Evolutionary conservation across 2,329 filamentous ascomycete genomes (phyloP).

Genomic region (Colletotrichum agaves): DNA sequence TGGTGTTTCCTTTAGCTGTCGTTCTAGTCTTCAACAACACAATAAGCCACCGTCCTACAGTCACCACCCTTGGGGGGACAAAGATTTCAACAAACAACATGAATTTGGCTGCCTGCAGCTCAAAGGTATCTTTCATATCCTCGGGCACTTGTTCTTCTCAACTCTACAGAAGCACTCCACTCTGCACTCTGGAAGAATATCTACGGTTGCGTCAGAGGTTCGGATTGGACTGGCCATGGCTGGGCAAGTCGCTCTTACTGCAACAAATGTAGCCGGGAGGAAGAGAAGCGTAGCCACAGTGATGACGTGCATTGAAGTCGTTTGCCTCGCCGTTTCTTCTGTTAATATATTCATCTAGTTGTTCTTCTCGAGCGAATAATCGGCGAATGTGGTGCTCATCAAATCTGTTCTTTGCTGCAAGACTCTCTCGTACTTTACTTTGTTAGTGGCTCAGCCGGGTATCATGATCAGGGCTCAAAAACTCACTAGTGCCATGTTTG

Average conservation of each 20-base stretch:
- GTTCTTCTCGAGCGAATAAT: neutral
- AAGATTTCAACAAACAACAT: neutral
- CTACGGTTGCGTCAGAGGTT: conserved; percentile 5
- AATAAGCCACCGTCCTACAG: neutral
- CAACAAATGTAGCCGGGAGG: conserved; percentile 16
- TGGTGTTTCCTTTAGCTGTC: neutral
- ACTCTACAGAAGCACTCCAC: neutral
- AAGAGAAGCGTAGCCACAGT: neutral
- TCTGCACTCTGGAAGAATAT: conserved; percentile 15
- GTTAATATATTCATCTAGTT: neutral
- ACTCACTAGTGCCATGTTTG: conserved; percentile 2
- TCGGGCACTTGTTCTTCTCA: neutral
- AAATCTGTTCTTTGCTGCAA: neutral
- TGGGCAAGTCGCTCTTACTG: conserved; percentile 14
- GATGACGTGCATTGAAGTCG: conserved; percentile 14
- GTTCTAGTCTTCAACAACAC: neutral
- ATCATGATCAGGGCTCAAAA: neutral
- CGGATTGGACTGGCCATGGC: neutral
- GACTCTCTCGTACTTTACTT: neutral
- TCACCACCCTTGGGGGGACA: neutral
- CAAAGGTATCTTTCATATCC: neutral
- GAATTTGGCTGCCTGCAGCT: neutral
- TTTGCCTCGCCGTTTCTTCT: neutral
- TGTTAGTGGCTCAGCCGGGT: neutral
- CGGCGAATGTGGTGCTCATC: neutral